Percentiles rank a stretch among this genome's conserved stretches.
Evolutionary conservation across 2,329 filamentous ascomycete species (phyloP).

Genomic region (Claviceps maximensis): DNA sequence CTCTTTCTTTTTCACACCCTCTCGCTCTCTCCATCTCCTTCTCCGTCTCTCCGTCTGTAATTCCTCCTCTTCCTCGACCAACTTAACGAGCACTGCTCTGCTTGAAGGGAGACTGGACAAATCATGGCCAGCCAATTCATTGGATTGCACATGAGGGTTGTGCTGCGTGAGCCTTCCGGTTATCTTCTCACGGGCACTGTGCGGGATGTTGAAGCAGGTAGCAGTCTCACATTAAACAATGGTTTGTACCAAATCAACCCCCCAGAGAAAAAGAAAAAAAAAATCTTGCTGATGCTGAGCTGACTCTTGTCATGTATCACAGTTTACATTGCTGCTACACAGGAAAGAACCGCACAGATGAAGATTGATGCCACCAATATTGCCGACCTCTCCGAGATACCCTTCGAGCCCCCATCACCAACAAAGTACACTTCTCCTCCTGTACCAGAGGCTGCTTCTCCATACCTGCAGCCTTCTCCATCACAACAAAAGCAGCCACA

Average conservation of each 20-base stretch:
- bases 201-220: slow-evolving; percentile 50
- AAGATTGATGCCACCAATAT: slow-evolving; percentile 35
- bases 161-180: slow-evolving; percentile 51
- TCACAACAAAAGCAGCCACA: slow-evolving; percentile 14
- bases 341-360: slow-evolving; percentile 27
- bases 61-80: neutral
- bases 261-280: too few species aligned
- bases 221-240: slow-evolving; percentile 57
- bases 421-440: slow-evolving; percentile 17
- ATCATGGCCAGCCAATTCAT: slow-evolving; percentile 51
- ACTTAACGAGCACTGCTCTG: neutral
- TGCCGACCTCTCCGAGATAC: slow-evolving; percentile 29
- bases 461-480: slow-evolving; percentile 12
- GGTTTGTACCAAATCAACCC: too few species aligned
- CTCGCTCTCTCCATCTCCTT: neutral
- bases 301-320: neutral
- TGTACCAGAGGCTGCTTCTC: slow-evolving; percentile 9
- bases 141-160: slow-evolving; percentile 63
- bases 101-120: neutral
- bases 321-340: slow-evolving; percentile 29
- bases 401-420: slow-evolving; percentile 15
- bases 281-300: neutral
- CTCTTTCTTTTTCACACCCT: neutral
- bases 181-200: slow-evolving; percentile 58
- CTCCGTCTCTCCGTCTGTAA: neutral